phyloP scores from a whole-genome alignment of 1,284 basidiomycete genomes.

The Bjerkandera adusta region DNA sequence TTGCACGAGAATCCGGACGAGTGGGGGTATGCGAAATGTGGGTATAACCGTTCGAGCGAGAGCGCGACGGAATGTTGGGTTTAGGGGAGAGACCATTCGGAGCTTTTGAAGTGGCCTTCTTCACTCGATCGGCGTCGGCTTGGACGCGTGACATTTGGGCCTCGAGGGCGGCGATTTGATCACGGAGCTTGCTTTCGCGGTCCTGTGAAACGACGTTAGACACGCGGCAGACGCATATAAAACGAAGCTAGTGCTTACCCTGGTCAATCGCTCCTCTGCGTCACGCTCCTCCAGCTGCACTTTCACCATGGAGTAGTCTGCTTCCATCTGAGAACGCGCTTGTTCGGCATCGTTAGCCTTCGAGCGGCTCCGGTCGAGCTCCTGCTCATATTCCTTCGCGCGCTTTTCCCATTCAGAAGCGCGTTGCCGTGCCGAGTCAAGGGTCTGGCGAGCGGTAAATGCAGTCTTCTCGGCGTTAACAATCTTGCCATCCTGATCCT shows the following conservation, averaged over 20 bases:
- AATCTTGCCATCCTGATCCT: slow-evolving; percentile 65
- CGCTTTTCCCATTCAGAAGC: slow-evolving; percentile 76
- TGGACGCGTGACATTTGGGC: slow-evolving; percentile 58
- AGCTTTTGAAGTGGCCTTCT: slow-evolving; percentile 32
- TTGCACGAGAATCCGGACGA: slow-evolving; percentile 70
- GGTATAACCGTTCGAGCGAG: slow-evolving; percentile 33
- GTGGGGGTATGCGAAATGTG: slow-evolving; percentile 36
- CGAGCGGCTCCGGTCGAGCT: slow-evolving; percentile 55
- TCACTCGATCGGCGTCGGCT: slow-evolving; percentile 55
- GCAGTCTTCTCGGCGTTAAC: slow-evolving; percentile 60
- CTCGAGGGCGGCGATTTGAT: slow-evolving; percentile 64
- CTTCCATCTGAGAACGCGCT: slow-evolving; percentile 59
- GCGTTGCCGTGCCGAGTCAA: slow-evolving; percentile 71
- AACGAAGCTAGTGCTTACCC: slow-evolving; percentile 41
- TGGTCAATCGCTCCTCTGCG: slow-evolving; percentile 59
- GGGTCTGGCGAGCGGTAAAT: slow-evolving; percentile 55
- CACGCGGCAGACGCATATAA: neutral
- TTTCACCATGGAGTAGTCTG: slow-evolving; percentile 62
- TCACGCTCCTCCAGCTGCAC: slow-evolving; percentile 74
- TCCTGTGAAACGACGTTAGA: slow-evolving; percentile 45
- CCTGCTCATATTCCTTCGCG: slow-evolving; percentile 65
- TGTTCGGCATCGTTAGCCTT: slow-evolving; percentile 67
- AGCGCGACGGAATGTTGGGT: slow-evolving; percentile 13
- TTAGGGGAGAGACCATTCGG: neutral
- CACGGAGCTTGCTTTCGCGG: slow-evolving; percentile 63